Conservation (phyloP, 2,329 filamentous ascomycete species). For the Beauveria scarabaeidicola region DNA sequence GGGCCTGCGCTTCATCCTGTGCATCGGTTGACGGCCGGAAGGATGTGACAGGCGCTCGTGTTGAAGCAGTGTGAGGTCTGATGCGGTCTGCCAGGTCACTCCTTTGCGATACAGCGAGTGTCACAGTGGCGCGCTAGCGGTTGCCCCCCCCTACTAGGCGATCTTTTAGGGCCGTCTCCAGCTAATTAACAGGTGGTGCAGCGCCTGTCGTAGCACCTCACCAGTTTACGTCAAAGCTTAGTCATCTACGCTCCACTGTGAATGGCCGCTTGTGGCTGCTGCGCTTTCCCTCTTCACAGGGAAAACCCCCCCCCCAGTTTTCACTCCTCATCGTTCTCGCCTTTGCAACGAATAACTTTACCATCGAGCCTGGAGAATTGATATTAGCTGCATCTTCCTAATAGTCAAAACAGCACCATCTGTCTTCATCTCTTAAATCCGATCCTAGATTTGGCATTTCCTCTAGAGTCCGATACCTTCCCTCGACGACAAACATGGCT, state of each 20-base stretch:
- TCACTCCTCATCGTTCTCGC: not conserved
- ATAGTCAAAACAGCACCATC: not conserved
- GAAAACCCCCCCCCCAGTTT: not conserved
- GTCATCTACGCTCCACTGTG: not conserved
- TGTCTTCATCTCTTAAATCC: not conserved
- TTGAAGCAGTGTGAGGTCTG: slow-evolving; percentile 10
- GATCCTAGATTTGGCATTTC: not conserved
- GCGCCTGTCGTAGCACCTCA: not conserved
- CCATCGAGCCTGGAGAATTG: not conserved
- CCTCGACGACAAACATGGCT: slow-evolving; percentile 48
- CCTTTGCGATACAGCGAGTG: not conserved
- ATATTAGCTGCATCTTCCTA: not conserved
- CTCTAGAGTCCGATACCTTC: not conserved
- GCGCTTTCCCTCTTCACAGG: not conserved
- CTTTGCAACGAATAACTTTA: not conserved
- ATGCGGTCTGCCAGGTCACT: slow-evolving; percentile 9
- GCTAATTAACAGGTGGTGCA: not conserved
- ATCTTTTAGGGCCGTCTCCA: not conserved
- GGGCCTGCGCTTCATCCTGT: slow-evolving; percentile 24
- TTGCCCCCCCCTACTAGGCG: not conserved
- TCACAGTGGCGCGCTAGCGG: slow-evolving; percentile 7
- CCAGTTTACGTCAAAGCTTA: not conserved
- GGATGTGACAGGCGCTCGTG: slow-evolving; percentile 14
- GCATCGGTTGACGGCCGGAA: slow-evolving; percentile 11
- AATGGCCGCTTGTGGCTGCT: not conserved